Percentiles rank a stretch among this genome's conserved stretches.
Evolutionary conservation across 257 asterid species (phyloP).

Genomic region (Echium plantagineum): DNA sequence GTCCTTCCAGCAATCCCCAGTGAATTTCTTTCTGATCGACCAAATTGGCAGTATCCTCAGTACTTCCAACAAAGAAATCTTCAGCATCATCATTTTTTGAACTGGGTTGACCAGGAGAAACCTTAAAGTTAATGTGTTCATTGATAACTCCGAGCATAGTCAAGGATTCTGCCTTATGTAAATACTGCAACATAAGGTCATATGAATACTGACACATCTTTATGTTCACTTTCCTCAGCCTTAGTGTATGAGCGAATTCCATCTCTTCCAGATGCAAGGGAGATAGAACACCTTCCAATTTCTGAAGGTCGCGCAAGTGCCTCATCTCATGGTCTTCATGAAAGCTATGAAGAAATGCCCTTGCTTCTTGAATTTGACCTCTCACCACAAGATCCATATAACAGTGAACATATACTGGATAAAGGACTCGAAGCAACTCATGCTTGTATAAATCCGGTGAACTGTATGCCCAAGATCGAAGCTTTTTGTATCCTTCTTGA

Average conservation of each 20-base stretch:
- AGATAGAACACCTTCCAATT: slow-evolving; percentile 88
- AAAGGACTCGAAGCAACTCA: slow-evolving; percentile 88
- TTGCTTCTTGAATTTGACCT: slow-evolving; percentile 94
- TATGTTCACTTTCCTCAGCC: slow-evolving; percentile 84
- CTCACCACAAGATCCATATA: slow-evolving; percentile 95
- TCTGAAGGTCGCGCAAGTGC: slow-evolving; percentile 85
- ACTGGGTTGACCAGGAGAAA: slow-evolving; percentile 86
- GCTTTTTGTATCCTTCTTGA: slow-evolving; percentile 78
- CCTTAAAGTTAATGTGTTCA: slow-evolving; percentile 92
- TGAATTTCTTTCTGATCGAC: slow-evolving; percentile 87
- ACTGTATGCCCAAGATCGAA: slow-evolving; percentile 89
- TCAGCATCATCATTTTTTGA: slow-evolving; percentile 87
- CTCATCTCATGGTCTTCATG: slow-evolving; percentile 93
- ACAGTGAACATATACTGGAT: slow-evolving; percentile 91
- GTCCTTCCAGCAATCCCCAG: slow-evolving; percentile 99
- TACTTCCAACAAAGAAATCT: slow-evolving; percentile 65
- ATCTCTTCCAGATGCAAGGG: slow-evolving; percentile 97
- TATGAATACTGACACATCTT: slow-evolving; percentile 92
- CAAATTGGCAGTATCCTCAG: slow-evolving; percentile 70
- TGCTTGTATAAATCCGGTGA: slow-evolving; percentile 94
- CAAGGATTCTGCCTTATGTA: slow-evolving; percentile 76
- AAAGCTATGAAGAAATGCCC: slow-evolving; percentile 73
- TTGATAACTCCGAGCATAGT: slow-evolving; percentile 90
- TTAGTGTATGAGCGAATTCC: slow-evolving; percentile 89
- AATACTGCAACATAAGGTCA: slow-evolving; percentile 80